These are phyloP conservation scores for Penicillium vulpinum DNA, from an alignment of 2,329 filamentous ascomycete species.

Conservation along the genomic window DNA sequence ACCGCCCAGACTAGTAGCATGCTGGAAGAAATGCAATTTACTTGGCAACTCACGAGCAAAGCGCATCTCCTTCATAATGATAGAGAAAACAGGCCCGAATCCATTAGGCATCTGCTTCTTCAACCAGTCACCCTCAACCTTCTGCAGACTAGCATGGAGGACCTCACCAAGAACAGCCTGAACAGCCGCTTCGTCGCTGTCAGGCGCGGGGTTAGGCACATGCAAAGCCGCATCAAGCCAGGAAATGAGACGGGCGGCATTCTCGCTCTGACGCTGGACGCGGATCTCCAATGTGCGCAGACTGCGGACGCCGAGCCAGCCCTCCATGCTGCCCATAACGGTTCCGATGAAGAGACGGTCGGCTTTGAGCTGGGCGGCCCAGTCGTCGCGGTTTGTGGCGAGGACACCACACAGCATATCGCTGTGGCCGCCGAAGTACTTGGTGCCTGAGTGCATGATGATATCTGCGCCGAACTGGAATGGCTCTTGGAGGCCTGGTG, in stretches of 20 bases:
- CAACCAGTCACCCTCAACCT: constrained; percentile 69
- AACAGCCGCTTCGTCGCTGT: constrained; percentile 49
- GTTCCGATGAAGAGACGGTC: constrained; percentile 78
- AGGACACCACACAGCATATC: constrained; percentile 90
- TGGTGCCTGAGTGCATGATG: constrained; percentile 90
- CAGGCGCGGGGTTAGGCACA: constrained; percentile 38
- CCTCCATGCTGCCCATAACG: constrained; percentile 86
- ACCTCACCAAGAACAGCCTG: constrained; percentile 60
- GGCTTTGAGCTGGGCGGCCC: constrained; percentile 60
- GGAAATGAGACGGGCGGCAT: constrained; percentile 65
- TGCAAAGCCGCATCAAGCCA: constrained; percentile 64
- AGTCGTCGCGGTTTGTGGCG: constrained; percentile 59
- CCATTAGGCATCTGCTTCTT: constrained; percentile 86
- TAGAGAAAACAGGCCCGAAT: constrained; percentile 82
- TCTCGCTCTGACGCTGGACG: constrained; percentile 73
- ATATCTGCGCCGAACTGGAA: constrained; percentile 79
- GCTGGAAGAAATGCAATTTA: constrained; percentile 80
- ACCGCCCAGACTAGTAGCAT: constrained; percentile 90
- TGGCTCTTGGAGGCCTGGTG: constrained; percentile 84
- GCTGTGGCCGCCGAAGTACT: constrained; percentile 94
- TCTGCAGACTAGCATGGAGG: constrained; percentile 78
- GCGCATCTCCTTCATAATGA: constrained; percentile 62
- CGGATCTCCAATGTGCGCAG: constrained; percentile 82
- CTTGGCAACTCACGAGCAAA: constrained; percentile 71
- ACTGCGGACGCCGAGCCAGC: constrained; percentile 87